Conservation (phyloP, 331 rosid genomes). For the Pyrus hybrid region DNA sequence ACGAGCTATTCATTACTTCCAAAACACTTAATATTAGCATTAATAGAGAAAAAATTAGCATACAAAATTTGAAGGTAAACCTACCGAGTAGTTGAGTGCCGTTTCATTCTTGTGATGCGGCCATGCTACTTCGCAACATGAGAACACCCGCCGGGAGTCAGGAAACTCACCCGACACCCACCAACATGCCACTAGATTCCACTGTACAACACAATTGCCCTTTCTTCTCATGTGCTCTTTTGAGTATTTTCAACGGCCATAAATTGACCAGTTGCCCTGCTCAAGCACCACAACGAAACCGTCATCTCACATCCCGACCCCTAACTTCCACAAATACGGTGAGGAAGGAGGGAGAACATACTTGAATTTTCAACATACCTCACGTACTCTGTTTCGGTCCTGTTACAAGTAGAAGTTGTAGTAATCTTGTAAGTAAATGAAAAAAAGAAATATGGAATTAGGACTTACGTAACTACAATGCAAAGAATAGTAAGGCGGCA, state of each 20-base stretch:
- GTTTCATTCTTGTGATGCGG: neutral
- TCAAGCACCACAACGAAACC: constrained; percentile 4
- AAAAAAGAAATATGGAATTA: neutral
- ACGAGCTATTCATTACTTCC: too few relatives aligned
- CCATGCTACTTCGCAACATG: too few relatives aligned
- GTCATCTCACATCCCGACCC: neutral
- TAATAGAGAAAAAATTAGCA: neutral
- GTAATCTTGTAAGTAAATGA: neutral
- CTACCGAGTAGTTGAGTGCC: neutral
- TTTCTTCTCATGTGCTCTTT: neutral
- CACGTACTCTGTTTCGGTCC: constrained; percentile 95
- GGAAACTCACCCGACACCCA: constrained; percentile 13
- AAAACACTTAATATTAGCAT: too few relatives aligned
- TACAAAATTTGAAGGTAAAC: neutral
- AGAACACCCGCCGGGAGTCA: too few relatives aligned
- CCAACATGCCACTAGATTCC: neutral
- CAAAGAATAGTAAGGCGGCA: too few relatives aligned
- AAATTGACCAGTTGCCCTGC: constrained; percentile 80
- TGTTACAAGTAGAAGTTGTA: constrained; percentile 21
- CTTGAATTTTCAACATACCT: constrained; percentile 38
- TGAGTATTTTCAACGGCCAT: neutral
- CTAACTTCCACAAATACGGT: neutral
- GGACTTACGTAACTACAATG: too few relatives aligned
- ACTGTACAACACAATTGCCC: neutral
- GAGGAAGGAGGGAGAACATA: neutral